These are phyloP conservation scores for Naegleria lovaniensis DNA, from an alignment of 208 protist genomes.

Conservation along the genomic window DNA sequence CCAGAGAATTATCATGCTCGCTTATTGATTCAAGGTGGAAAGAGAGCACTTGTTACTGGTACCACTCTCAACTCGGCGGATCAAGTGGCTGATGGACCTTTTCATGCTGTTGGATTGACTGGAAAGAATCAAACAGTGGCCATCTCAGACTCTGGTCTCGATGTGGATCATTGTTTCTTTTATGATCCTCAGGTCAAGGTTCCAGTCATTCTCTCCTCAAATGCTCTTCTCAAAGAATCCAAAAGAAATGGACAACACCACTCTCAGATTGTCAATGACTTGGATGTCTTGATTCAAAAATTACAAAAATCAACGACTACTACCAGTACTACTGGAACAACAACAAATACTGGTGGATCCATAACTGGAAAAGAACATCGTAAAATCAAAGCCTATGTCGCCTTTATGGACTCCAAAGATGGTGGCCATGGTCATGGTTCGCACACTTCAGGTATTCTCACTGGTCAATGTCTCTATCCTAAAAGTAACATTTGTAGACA, in stretches of 20 bases:
- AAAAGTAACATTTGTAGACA: background rate
- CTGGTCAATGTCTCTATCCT: background rate
- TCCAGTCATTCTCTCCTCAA: background rate
- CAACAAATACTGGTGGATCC: background rate
- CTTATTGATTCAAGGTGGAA: background rate
- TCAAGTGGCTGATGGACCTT: background rate
- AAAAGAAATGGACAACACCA: no score
- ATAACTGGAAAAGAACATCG: background rate
- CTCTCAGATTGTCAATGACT: no score
- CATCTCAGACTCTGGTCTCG: constrained; percentile 13
- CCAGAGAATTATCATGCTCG: background rate
- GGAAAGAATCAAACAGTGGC: constrained; percentile 22
- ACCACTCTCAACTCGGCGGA: background rate
- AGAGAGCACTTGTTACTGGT: no score
- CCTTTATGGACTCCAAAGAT: background rate
- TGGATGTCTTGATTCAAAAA: no score
- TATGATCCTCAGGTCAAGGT: background rate
- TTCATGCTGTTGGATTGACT: background rate
- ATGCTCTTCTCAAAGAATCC: background rate
- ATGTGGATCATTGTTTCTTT: constrained; percentile 12
- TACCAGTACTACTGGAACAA: no score
- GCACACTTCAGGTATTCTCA: background rate
- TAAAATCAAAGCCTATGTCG: background rate
- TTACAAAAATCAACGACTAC: no score
- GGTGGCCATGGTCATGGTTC: constrained; percentile 11